phyloP scores from a whole-genome alignment of 345 rosid genomes.

The Populus ilicifolia region DNA sequence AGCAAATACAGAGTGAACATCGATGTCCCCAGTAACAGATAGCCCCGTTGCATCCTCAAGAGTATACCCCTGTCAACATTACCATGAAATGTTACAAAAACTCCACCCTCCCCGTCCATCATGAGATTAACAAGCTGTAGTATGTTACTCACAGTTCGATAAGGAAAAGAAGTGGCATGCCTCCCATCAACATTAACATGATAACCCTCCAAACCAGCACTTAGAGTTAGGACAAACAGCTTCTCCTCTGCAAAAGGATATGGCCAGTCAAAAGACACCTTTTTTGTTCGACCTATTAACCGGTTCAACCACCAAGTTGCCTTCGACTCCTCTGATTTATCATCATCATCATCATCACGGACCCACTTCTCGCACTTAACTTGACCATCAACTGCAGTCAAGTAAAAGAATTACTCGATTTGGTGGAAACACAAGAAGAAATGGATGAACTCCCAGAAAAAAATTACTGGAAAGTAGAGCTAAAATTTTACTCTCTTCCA shows the following conservation, averaged over 20 bases:
- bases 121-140: slow-evolving; percentile 1
- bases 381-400: slow-evolving; percentile 74
- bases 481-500: not conserved
- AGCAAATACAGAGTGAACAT: slow-evolving; percentile 73
- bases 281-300: slow-evolving; percentile 63
- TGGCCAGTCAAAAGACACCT: slow-evolving; percentile 80
- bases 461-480: not conserved
- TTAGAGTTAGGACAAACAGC: slow-evolving; percentile 80
- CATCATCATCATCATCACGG: slow-evolving; percentile 62
- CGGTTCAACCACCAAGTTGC: slow-evolving; percentile 90
- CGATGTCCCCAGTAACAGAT: slow-evolving; percentile 67
- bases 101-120: slow-evolving; percentile 7
- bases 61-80: slow-evolving; percentile 64
- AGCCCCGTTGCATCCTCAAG: slow-evolving; percentile 98
- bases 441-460: not conserved
- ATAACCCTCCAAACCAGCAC: slow-evolving; percentile 91
- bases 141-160: slow-evolving; percentile 72
- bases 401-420: slow-evolving; percentile 17
- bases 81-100: slow-evolving; percentile 20
- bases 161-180: slow-evolving; percentile 87
- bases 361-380: slow-evolving; percentile 96
- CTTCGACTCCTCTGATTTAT: slow-evolving; percentile 56
- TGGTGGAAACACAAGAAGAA: not conserved
- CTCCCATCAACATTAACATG: slow-evolving; percentile 85
- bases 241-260: slow-evolving; percentile 75